Conservation (phyloP, 2,329 filamentous ascomycete genomes). For the Hirsutella minnesotensis region DNA sequence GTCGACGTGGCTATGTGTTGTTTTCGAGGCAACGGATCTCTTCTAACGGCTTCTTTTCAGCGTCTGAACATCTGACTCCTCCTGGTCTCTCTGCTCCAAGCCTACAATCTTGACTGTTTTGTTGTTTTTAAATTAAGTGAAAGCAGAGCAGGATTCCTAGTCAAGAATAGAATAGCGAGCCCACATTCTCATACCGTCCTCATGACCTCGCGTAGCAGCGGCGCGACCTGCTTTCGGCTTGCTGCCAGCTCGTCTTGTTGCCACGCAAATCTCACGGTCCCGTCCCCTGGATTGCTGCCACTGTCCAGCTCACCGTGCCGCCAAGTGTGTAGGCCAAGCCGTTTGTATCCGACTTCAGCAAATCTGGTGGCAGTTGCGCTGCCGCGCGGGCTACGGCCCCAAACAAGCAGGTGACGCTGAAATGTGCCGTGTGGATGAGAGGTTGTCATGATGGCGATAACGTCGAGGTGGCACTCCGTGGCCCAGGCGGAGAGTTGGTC, state of each 20-base stretch:
- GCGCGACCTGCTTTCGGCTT: conserved; percentile 58
- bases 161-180: too few species aligned
- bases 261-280: conserved; percentile 47
- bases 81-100: too few species aligned
- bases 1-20: too few species aligned
- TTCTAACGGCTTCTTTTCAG: too few species aligned
- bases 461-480: conserved; percentile 43
- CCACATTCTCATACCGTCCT: conserved; percentile 16
- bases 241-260: conserved; percentile 48
- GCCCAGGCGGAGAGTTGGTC: conserved; percentile 39
- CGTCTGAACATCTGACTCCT: too few species aligned
- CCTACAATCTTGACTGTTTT: too few species aligned
- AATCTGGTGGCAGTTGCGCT: conserved; percentile 43
- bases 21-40: too few species aligned
- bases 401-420: conserved; percentile 54
- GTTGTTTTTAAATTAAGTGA: too few species aligned
- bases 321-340: conserved; percentile 47
- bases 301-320: conserved; percentile 31
- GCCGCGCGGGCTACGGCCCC: conserved; percentile 42
- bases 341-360: conserved; percentile 25
- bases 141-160: too few species aligned
- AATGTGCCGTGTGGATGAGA: conserved; percentile 43
- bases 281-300: not conserved
- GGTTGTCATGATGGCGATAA: conserved; percentile 61
- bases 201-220: conserved; percentile 49